Conservation (phyloP, 345 rosid species). For the Mercurialis annua region DNA sequence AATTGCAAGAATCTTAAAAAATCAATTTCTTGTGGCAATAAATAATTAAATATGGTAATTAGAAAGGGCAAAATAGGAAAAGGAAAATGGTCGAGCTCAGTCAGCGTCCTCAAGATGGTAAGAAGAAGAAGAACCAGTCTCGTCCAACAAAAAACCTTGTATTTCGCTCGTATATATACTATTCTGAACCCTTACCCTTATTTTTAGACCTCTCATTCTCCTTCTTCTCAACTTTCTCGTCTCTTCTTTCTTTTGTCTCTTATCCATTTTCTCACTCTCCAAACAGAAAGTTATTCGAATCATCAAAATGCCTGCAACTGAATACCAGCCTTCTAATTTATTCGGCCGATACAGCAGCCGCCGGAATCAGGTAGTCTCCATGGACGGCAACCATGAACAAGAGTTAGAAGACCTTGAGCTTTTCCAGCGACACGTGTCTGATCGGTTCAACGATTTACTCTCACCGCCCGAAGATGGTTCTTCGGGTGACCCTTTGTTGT, state of each 20-base stretch:
- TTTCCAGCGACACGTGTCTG: constrained; percentile 74
- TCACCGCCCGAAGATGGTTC: constrained; percentile 31
- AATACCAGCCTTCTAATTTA: constrained; percentile 65
- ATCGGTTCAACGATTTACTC: constrained; percentile 66
- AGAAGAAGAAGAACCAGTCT: constrained; percentile 22
- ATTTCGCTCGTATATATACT: constrained; percentile 19
- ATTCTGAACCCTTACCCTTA: too few species aligned
- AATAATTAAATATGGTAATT: background rate
- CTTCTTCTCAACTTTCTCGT: background rate
- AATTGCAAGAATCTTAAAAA: too few species aligned
- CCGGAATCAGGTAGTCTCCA: constrained; percentile 72
- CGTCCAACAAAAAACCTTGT: constrained; percentile 5
- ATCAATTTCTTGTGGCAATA: too few species aligned
- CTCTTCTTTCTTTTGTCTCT: background rate
- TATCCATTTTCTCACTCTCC: background rate
- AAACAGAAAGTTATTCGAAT: background rate
- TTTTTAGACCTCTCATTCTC: background rate
- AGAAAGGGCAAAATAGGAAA: background rate
- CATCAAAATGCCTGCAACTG: constrained; percentile 51
- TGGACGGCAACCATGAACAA: constrained; percentile 78
- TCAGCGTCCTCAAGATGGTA: constrained; percentile 6
- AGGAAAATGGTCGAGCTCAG: background rate
- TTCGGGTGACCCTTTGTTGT: constrained; percentile 46
- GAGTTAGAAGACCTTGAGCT: constrained; percentile 78
- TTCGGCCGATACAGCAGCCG: constrained; percentile 86